Base-by-base conservation (phyloP, 495 filamentous ascomycete genomes). In the Aspergillus incahuasiensis region DNA sequence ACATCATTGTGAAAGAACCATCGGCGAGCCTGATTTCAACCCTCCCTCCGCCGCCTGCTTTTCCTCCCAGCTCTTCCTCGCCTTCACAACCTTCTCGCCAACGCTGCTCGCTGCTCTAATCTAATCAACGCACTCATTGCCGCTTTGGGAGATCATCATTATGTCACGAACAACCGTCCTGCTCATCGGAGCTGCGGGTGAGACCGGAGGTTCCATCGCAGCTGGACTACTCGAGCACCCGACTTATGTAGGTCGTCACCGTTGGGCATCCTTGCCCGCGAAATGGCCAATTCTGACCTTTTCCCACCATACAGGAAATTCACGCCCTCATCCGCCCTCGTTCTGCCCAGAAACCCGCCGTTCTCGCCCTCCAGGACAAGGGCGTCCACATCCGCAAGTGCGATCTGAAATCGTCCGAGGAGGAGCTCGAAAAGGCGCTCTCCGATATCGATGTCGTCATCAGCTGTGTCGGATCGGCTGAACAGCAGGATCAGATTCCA, bases 361-460 rank as follows among this genome's bases (percentile, higher is more conserved):
- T 78, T 42, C 40, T 60, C 11, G 64, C 63, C 6, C 65, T 83
- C 34, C 61, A 69, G 56, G 67, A 72, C 16, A 71, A 74, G 15
- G 80, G 80, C 7, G 65, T 82, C 24, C 65, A 72, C 20, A 70
- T 81, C 57, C 71, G 75, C 30, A 67, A 72, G 49, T 74, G 68
- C 39, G 79, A 82, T 55, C 61, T 82, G 34, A 71, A 63, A 42
- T 72, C 67, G 0, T 58, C 74, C 6, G 69, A 74, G 53, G 79
- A 80, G 25, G 66, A 76, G 1, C 70, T 84, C 11, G 68, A 74
- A 52, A 63, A 73, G 42, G 71, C 68, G 3, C 58, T 84, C n/a
- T 57, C 60, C 2, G 80, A 70, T 5, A 73, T 79, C 39, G 76
- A 84, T 59, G 71, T 81, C 32, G 68, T 86, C 38, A 78, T 86